phyloP scores from a whole-genome alignment of 768 basidiomycete genomes.

The Phlebiopsis gigantea region DNA sequence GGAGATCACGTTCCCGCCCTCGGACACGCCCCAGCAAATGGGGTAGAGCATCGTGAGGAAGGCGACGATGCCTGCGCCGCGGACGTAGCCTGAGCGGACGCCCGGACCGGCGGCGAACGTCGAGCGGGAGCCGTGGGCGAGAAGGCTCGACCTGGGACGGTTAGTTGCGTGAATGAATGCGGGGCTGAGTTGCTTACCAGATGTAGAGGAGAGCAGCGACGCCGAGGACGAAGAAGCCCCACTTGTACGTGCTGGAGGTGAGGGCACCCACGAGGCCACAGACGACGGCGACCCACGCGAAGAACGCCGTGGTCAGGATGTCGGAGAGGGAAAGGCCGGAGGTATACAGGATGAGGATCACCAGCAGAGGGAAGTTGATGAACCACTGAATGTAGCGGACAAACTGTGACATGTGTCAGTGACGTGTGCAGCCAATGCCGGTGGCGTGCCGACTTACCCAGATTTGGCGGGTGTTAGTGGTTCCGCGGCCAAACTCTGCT shows the following conservation, averaged over 20 bases:
- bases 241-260: slow-evolving; percentile 44
- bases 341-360: slow-evolving; percentile 39
- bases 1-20: slow-evolving; percentile 45
- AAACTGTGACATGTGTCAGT: slow-evolving; percentile 25
- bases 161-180: not conserved
- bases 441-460: slow-evolving; percentile 29
- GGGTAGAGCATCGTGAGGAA: slow-evolving; percentile 53
- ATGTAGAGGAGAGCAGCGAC: slow-evolving; percentile 42
- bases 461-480: slow-evolving; percentile 29
- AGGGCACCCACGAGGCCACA: slow-evolving; percentile 45
- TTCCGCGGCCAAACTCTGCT: slow-evolving; percentile 33
- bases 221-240: slow-evolving; percentile 44
- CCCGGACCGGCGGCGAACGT: slow-evolving; percentile 19
- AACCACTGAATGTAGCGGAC: slow-evolving; percentile 52
- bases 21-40: slow-evolving; percentile 48
- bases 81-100: slow-evolving; percentile 24
- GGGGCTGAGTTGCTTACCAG: slow-evolving; percentile 28
- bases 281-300: slow-evolving; percentile 41
- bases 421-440: not conserved
- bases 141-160: slow-evolving; percentile 15
- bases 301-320: slow-evolving; percentile 40
- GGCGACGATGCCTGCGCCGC: slow-evolving; percentile 35
- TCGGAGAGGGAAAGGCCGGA: slow-evolving; percentile 43
- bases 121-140: slow-evolving; percentile 21
- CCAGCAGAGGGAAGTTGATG: slow-evolving; percentile 47